phyloP scores from a whole-genome alignment of 164 flowering plant species.

The Santalum album region DNA sequence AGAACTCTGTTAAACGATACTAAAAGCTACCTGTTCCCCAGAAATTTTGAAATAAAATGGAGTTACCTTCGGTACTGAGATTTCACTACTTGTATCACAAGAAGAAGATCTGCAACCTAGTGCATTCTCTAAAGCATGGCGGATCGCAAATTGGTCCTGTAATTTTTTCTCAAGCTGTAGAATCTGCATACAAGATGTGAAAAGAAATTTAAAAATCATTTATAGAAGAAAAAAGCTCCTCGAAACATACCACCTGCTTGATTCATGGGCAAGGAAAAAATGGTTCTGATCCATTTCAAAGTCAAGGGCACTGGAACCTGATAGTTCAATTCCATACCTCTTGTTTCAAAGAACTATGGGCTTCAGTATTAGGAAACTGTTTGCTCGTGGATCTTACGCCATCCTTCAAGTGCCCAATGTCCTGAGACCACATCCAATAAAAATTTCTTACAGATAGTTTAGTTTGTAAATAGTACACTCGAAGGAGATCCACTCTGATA shows the following conservation, averaged over 20 bases:
- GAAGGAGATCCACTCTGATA: no score
- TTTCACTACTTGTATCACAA: conserved; percentile 13
- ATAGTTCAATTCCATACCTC: conserved; percentile 48
- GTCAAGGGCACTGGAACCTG: background rate
- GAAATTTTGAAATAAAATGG: no score
- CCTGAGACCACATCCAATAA: conserved; percentile 28
- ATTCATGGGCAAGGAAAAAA: background rate
- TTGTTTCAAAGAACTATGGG: conserved; percentile 56
- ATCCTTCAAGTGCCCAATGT: conserved; percentile 24
- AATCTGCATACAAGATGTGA: conserved; percentile 28
- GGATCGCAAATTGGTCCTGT: conserved; percentile 45
- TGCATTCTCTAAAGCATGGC: conserved; percentile 46
- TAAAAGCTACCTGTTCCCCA: no score
- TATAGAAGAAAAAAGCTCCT: conserved; percentile 2
- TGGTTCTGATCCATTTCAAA: background rate
- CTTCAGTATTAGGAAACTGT: conserved; percentile 27
- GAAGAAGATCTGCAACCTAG: conserved; percentile 35
- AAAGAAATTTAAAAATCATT: background rate
- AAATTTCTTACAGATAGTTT: conserved; percentile 1
- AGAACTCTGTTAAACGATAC: no score
- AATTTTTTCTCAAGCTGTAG: conserved; percentile 51
- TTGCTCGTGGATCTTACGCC: conserved; percentile 23
- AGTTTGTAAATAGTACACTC: background rate
- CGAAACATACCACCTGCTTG: background rate
- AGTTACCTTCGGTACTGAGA: conserved; percentile 42